phyloP scores from a whole-genome alignment of 352 stramenopile species.

The Plasmopara viticola region DNA sequence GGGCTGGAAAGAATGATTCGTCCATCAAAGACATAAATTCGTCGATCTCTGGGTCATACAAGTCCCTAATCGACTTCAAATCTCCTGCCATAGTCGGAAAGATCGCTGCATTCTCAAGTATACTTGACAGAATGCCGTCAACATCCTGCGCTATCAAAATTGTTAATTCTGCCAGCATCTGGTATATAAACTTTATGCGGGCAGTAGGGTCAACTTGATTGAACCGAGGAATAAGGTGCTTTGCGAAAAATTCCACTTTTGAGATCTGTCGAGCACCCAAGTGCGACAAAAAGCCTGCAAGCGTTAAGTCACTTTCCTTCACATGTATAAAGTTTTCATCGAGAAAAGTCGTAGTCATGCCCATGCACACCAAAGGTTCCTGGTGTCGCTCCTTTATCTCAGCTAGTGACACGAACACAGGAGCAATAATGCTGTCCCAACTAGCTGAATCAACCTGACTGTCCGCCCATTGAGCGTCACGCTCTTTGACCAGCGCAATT shows the following conservation, averaged over 20 bases:
- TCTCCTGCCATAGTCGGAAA: slow-evolving; percentile 53
- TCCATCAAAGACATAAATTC: slow-evolving; percentile 67
- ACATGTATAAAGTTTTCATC: slow-evolving; percentile 47
- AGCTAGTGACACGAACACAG: slow-evolving; percentile 27
- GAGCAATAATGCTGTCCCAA: slow-evolving; percentile 10
- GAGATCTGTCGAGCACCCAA: slow-evolving; percentile 33
- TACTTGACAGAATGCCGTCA: slow-evolving; percentile 31
- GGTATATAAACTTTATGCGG: slow-evolving; percentile 35
- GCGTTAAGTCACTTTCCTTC: slow-evolving; percentile 30
- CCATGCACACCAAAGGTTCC: slow-evolving; percentile 30
- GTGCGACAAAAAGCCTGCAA: slow-evolving; percentile 23
- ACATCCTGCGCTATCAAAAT: slow-evolving; percentile 33
- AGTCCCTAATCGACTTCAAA: slow-evolving; percentile 46
- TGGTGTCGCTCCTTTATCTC: slow-evolving; percentile 12
- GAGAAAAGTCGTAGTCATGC: slow-evolving; percentile 38
- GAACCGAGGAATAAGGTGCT: slow-evolving; percentile 47
- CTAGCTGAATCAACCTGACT: slow-evolving; percentile 7
- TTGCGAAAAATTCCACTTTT: slow-evolving; percentile 45
- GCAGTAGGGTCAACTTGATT: slow-evolving; percentile 22
- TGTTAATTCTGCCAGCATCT: slow-evolving; percentile 39
- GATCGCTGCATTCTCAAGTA: slow-evolving; percentile 46
- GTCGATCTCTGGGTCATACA: slow-evolving; percentile 71
- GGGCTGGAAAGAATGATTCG: slow-evolving; percentile 55
- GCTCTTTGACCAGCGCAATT: slow-evolving; percentile 7
- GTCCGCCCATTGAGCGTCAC: slow-evolving; percentile 21